Evolutionary conservation across 306 rosid species (phyloP).

Genomic region (Vigna mungo): DNA sequence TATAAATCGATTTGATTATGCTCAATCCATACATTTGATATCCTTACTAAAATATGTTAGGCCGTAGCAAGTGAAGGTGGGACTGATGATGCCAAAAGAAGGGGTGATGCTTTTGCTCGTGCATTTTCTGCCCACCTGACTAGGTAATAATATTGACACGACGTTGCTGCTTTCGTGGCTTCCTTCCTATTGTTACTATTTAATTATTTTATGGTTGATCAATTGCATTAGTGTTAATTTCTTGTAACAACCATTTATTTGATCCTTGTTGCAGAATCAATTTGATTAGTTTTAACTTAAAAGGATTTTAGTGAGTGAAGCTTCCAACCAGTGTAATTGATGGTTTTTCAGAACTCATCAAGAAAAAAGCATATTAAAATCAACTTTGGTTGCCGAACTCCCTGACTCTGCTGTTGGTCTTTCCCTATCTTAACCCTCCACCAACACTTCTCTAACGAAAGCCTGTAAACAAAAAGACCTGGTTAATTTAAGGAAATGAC

Average conservation of each 20-base stretch:
- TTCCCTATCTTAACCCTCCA: neutral
- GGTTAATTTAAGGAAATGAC: slow-evolving; percentile 14
- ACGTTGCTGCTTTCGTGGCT: slow-evolving; percentile 14
- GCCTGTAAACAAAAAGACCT: slow-evolving; percentile 10
- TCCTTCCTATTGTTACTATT: neutral
- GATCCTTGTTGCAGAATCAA: slow-evolving; percentile 16
- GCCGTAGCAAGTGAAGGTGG: slow-evolving; percentile 97
- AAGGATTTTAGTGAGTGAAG: neutral
- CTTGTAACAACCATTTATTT: slow-evolving; percentile 17
- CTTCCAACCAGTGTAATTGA: neutral
- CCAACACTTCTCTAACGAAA: neutral
- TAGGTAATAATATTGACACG: slow-evolving; percentile 53
- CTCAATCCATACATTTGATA: neutral
- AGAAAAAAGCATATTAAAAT: slow-evolving; percentile 8
- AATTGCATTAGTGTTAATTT: slow-evolving; percentile 23
- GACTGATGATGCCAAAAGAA: slow-evolving; percentile 87
- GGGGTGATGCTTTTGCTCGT: slow-evolving; percentile 87
- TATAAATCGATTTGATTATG: neutral
- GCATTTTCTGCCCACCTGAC: slow-evolving; percentile 88
- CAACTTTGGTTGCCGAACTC: neutral
- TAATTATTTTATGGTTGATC: slow-evolving; percentile 19
- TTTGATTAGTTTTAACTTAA: neutral
- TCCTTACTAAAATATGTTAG: slow-evolving; percentile 51
- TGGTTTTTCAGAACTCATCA: slow-evolving; percentile 5
- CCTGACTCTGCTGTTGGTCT: no score